Base-by-base conservation (phyloP, 345 rosid genomes). In the Mallotus nudiflorus region DNA sequence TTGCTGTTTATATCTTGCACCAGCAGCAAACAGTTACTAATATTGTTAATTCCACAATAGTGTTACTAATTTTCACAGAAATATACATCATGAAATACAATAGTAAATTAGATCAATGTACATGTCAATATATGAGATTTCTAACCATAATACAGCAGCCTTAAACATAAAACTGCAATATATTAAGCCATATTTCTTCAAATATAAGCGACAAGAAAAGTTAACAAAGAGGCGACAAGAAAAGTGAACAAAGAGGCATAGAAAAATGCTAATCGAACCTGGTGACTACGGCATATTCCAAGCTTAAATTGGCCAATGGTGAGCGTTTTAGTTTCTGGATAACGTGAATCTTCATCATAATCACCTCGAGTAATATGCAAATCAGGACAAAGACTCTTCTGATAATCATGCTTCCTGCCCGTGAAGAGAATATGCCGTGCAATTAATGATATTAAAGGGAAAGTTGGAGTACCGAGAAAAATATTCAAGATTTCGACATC, bases 271-370 rank as follows among this genome's bases (percentile, higher is more conserved):
- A 49, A 72, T 44, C 59, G 56, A 72, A 91, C 98, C 98, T 93
- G 97, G 75, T 91, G 98, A 50, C 97, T 97, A 14, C 91, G 98
- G 79, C 97, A 93, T 12, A 93, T 73, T 56, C 98, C 98, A 44
- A 91, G 82, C 86, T 93, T 93, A 83, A 91, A 93, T 69, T 93
- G 98, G n/a, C 98, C 98, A 52, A 93, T 91, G 13, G 94, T 93
- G 67, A 93, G 80, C 31, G 87, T 93, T 71, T 91, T 91, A 61
- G 82, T 88, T 86, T 93, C 98, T 2, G 97, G 96, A 73, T 91
- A 93, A 24, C 85, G 78, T 6, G 87, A 76, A 40, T 91, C 97
- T 73, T 93, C 97, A 31, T 93, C 98, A 71, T 84, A 93, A 78
- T 91, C 97, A 56, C 98, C 97, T 62, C 86, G 83, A 46, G 87